Percentiles rank a stretch among this genome's conserved stretches.
Evolutionary conservation across 106 monocot genomes (phyloP).

Genomic region (Phalaenopsis aphrodite): DNA sequence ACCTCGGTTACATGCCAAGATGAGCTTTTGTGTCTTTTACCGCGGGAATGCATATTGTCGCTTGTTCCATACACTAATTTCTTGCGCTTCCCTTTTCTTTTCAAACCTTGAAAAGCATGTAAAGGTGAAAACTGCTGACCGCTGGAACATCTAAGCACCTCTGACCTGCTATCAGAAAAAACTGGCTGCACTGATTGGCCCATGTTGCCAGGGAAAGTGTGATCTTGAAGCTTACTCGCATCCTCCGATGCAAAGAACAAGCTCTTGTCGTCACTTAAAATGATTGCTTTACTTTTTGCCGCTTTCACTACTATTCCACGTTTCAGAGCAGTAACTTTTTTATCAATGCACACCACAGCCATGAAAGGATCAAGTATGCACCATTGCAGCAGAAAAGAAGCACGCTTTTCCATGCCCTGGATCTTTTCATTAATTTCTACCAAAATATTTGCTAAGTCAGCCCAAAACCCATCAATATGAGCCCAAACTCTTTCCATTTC

Average conservation of each 20-base stretch:
- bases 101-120: conserved; percentile 6
- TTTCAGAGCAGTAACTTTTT: conserved; percentile 35
- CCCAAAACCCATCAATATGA: conserved; percentile 38
- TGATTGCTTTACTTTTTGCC: conserved; percentile 31
- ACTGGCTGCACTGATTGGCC: conserved; percentile 8
- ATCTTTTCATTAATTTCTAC: conserved; percentile 28
- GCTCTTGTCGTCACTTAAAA: conserved; percentile 14
- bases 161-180: conserved; percentile 12
- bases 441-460: conserved; percentile 38
- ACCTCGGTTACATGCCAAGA: too few species aligned
- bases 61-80: not conserved
- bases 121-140: not conserved
- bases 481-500: conserved; percentile 39
- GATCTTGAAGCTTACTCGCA: conserved; percentile 2
- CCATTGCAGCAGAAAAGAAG: conserved; percentile 43
- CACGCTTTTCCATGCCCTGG: not conserved
- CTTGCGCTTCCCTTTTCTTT: not conserved
- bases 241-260: conserved; percentile 2
- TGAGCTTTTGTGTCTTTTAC: not conserved
- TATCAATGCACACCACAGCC: conserved; percentile 58
- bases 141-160: not conserved
- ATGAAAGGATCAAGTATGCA: conserved; percentile 77
- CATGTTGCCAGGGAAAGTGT: not conserved
- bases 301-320: conserved; percentile 41
- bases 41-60: not conserved